Evolutionary conservation across 129 eudicot genomes (phyloP).

Genomic region (Erigeron canadensis): DNA sequence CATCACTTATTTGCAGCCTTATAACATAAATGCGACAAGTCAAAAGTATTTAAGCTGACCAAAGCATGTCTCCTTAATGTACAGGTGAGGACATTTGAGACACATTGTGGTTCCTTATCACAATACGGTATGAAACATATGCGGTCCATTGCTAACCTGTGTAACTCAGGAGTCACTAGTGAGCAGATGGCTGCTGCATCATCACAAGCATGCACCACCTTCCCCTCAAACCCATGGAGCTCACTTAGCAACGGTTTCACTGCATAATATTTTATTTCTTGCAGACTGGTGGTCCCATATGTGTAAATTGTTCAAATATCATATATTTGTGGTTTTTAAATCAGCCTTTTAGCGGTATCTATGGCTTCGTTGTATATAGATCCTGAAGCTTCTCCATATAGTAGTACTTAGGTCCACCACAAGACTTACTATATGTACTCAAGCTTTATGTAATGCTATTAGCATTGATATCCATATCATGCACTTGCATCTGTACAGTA

Average conservation of each 20-base stretch:
- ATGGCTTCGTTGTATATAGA: slow-evolving; percentile 39
- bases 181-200: slow-evolving; percentile 79
- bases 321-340: slow-evolving; percentile 23
- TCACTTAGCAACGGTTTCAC: slow-evolving; percentile 68
- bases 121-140: slow-evolving; percentile 88
- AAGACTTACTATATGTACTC: slow-evolving; percentile 7
- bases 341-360: background rate
- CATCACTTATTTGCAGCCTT: background rate
- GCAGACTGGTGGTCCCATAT: slow-evolving; percentile 6
- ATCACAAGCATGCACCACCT: slow-evolving; percentile 52
- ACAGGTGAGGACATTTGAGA: slow-evolving; percentile 73
- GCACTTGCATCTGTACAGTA: slow-evolving; percentile 30
- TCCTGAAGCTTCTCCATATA: slow-evolving; percentile 23
- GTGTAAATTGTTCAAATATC: slow-evolving; percentile 9
- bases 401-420: slow-evolving; percentile 34
- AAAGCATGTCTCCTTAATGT: background rate
- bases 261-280: slow-evolving; percentile 34
- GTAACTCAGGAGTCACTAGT: slow-evolving; percentile 57
- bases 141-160: slow-evolving; percentile 72
- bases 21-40: background rate
- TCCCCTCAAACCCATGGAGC: slow-evolving; percentile 78
- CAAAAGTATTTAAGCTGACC: background rate
- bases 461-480: slow-evolving; percentile 31
- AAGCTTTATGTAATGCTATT: slow-evolving; percentile 14
- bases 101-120: slow-evolving; percentile 64